Evolutionary conservation across 2,329 filamentous ascomycete genomes (phyloP).

Genomic region (Nectriaceae sp.): DNA sequence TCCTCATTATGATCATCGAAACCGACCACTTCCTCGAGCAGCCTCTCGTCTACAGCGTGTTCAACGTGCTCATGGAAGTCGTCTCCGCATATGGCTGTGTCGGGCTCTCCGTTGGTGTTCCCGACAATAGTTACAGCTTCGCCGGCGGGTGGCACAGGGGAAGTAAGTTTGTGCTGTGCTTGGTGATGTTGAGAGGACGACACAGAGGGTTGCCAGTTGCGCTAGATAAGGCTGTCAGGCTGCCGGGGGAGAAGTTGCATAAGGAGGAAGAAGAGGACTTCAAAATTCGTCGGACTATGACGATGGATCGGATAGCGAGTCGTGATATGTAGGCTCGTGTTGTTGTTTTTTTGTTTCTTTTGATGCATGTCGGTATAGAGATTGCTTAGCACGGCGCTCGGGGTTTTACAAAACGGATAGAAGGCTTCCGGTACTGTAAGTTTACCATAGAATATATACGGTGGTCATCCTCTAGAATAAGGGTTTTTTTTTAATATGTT

Average conservation of each 20-base stretch:
- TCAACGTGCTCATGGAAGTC: constrained; percentile 62
- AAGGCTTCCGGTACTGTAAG: no score
- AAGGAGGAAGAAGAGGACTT: constrained; percentile 35
- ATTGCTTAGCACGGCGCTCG: constrained; percentile 10
- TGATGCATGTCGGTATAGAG: constrained; percentile 7
- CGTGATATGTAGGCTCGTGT: constrained; percentile 20
- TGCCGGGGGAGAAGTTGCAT: constrained; percentile 38
- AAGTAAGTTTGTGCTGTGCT: constrained; percentile 59
- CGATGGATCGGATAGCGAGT: constrained; percentile 27
- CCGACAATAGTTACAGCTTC: constrained; percentile 56
- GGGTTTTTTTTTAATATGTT: no score
- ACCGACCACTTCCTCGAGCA: constrained; percentile 53
- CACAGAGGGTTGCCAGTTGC: constrained; percentile 59
- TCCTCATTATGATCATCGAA: constrained; percentile 63
- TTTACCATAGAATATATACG: constrained; percentile 9
- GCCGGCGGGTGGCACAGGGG: constrained; percentile 53
- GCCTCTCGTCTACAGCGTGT: constrained; percentile 56
- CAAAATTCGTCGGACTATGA: constrained; percentile 29
- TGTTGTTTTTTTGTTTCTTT: constrained; percentile 1
- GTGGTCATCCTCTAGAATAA: no score
- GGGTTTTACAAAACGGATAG: background rate
- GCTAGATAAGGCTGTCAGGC: constrained; percentile 53
- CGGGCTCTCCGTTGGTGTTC: constrained; percentile 60
- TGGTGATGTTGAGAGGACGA: constrained; percentile 58
- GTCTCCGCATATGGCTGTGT: constrained; percentile 62